phyloP scores from a whole-genome alignment of 306 rosid species.

The Canavalia ensiformis region DNA sequence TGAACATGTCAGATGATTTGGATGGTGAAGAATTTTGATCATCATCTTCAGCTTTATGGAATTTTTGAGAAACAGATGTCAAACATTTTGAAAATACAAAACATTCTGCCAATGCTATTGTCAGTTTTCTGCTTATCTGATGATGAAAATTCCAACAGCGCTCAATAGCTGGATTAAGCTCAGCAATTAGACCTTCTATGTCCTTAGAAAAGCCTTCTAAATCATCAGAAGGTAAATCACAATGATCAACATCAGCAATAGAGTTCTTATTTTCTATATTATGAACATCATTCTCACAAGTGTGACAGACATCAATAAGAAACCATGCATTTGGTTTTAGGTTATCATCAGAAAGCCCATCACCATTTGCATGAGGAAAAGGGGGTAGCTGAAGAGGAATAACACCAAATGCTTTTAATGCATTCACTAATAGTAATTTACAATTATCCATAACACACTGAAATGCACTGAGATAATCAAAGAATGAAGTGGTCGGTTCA shows the following conservation, averaged over 20 bases:
- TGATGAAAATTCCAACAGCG: conserved; percentile 87
- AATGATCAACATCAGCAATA: conserved; percentile 45
- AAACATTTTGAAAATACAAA: conserved; percentile 71
- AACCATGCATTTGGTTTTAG: conserved; percentile 64
- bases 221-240: conserved; percentile 61
- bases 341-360: conserved; percentile 53
- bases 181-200: conserved; percentile 68
- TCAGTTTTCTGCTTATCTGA: conserved; percentile 76
- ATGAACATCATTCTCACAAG: conserved; percentile 52
- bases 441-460: conserved; percentile 80
- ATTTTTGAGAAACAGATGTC: conserved; percentile 60
- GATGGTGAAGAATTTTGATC: conserved; percentile 62
- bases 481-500: conserved; percentile 77
- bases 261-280: conserved; percentile 52
- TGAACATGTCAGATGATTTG: conserved; percentile 58
- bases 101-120: conserved; percentile 72
- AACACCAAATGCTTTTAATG: conserved; percentile 64
- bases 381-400: conserved; percentile 63
- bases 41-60: conserved; percentile 57
- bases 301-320: conserved; percentile 61
- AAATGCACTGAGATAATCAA: conserved; percentile 85
- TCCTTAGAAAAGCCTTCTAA: conserved; percentile 72
- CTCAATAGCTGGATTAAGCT: conserved; percentile 74
- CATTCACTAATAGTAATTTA: conserved; percentile 66
- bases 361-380: conserved; percentile 45